Evolutionary conservation across 2,329 filamentous ascomycete genomes (phyloP).

Genomic region (Colletotrichum tabaci): DNA sequence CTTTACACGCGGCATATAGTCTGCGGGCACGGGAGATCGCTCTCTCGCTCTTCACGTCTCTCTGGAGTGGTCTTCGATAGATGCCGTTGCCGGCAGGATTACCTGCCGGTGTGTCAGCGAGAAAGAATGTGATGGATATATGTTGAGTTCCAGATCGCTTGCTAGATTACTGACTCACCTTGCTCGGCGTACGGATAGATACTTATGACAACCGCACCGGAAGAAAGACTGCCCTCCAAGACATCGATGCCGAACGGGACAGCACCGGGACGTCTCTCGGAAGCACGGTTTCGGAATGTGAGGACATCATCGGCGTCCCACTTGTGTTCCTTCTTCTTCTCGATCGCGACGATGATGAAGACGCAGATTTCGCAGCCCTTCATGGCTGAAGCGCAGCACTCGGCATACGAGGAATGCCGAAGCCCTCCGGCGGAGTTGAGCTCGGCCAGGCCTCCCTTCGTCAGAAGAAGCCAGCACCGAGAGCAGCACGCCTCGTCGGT

Average conservation of each 20-base stretch:
- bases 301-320: neutral
- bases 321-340: neutral
- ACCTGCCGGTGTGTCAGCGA: neutral
- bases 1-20: neutral
- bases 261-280: neutral
- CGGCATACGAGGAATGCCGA: neutral
- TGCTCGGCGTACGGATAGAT: conserved; percentile 17
- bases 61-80: conserved; percentile 9
- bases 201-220: neutral
- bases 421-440: conserved; percentile 19
- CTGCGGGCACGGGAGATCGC: neutral
- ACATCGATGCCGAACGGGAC: neutral
- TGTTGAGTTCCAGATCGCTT: too few relatives aligned
- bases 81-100: neutral
- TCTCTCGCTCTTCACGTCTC: conserved; percentile 19
- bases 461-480: conserved; percentile 20
- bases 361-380: neutral
- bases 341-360: conserved; percentile 3
- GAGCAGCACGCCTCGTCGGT: neutral
- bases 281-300: conserved; percentile 15
- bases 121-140: too few relatives aligned
- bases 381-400: neutral
- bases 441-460: neutral
- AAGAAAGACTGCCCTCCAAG: neutral
- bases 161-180: neutral